Evolutionary conservation across 2,329 filamentous ascomycete genomes (phyloP), one percentile per base, ranked within the genome.

Genomic region (Hansfordia pulvinata): DNA sequence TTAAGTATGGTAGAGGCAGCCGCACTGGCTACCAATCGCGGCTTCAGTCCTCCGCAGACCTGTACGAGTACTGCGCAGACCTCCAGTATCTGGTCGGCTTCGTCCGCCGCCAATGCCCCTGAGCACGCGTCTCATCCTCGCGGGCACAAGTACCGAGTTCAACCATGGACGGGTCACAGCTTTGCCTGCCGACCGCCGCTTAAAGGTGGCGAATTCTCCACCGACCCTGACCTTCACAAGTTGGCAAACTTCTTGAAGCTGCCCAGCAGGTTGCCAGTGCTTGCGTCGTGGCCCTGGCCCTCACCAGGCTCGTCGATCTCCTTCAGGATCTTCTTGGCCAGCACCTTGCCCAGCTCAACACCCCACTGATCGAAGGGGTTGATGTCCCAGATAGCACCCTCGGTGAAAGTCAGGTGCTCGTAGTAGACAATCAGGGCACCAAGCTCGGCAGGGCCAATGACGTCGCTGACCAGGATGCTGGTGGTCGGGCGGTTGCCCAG

Each of bases 281-380:
- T 90, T 35, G 73, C 62, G 53, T 98, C 90, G 58, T 98, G 90
- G 31, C 68, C 70, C 32, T 62, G 61, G 29, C 75, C 75, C 42
- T 70, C 73, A 34, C 72, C 81, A n/a, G 68, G 55, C 49, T 77
- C 68, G 39, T 94, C 85, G 32, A 98, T 69, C 66, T 98, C 90
- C 46, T 58, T 56, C 43, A 83, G 76, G 37, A 86, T 85, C 62
- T 84, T 86, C 76, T 88, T 96, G 35, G 90, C 90, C 39, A 98
- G 64, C 20, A 79, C 76, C 77, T 98, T 98, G 54, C 90, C 90
- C 35, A 98, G 65, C 68, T 98, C 90, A 23, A 98, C 90, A 60
- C 90, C 90, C 90, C 90, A 98, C 67, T 98, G 90, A 62, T 98
- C 90, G 51, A 96, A 98, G 48, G 78, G 85, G 73, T 98, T 98